phyloP scores from a whole-genome alignment of 441 rosid species.

The Syzygium malaccense region DNA sequence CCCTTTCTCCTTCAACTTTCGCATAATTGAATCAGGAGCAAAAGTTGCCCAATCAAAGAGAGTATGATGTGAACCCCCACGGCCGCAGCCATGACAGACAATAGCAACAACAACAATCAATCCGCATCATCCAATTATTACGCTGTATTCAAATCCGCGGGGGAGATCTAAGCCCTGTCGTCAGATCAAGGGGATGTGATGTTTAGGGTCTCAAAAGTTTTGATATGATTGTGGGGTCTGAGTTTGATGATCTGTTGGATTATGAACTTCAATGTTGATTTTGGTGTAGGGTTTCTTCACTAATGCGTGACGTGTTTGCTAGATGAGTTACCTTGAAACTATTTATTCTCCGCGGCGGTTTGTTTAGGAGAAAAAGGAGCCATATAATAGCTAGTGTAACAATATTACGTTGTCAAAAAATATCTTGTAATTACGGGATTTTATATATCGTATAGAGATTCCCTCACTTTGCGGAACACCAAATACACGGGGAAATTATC shows the following conservation, averaged over 20 bases:
- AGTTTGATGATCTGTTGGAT: background rate
- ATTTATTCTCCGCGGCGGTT: background rate
- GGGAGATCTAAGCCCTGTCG: background rate
- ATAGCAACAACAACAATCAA: rapidly evolving
- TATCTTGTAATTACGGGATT: background rate
- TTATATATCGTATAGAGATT: too few species aligned
- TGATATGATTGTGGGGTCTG: background rate
- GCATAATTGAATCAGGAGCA: background rate
- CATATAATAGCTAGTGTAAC: too few species aligned
- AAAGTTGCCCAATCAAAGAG: background rate
- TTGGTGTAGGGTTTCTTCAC: too few species aligned
- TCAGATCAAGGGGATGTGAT: slow-evolving; percentile 20
- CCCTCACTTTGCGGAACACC: background rate
- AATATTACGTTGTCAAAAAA: too few species aligned
- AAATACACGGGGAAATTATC: too few species aligned
- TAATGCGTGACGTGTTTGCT: background rate
- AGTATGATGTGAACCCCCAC: background rate
- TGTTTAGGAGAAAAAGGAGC: background rate
- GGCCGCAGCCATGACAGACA: background rate
- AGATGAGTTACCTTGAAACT: background rate
- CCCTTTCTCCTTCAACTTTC: background rate
- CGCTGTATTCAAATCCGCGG: background rate
- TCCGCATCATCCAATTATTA: rapidly evolving
- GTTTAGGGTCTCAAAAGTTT: background rate
- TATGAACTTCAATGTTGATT: background rate